A percentile compares a stretch with the other conserved stretches of the same genome.
Evolutionary conservation across 305 asterid genomes (phyloP).

Genomic region (Petunia hybrid): DNA sequence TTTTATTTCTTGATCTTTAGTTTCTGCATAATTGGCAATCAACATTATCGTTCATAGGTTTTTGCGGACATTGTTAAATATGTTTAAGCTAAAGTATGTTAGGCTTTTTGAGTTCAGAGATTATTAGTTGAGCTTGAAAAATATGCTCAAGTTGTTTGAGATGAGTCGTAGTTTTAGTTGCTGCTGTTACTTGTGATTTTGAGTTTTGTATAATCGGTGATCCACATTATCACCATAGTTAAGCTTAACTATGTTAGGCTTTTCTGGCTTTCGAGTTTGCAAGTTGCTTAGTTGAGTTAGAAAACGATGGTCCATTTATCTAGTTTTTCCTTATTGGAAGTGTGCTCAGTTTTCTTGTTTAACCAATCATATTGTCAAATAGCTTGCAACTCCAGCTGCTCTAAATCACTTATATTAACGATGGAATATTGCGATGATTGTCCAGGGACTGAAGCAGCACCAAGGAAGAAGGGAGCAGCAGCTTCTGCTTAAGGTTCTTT

Average conservation of each 20-base stretch:
- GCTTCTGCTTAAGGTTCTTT: constrained; percentile 57
- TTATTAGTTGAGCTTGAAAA: neutral
- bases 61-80: no score
- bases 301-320: neutral
- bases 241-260: neutral
- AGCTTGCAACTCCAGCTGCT: neutral
- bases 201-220: neutral
- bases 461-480: constrained; percentile 84
- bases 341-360: neutral
- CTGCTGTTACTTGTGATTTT: no score
- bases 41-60: no score
- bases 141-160: no score
- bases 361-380: neutral
- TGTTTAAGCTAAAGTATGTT: no score
- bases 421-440: neutral
- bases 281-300: no score
- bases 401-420: neutral
- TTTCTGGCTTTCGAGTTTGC: neutral
- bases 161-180: no score
- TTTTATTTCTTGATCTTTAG: neutral
- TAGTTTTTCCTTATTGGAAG: neutral
- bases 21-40: neutral
- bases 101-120: neutral
- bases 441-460: constrained; percentile 87
- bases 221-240: neutral